Evolutionary conservation across 345 rosid species (phyloP).

Genomic region (Melaleuca alternifolia): DNA sequence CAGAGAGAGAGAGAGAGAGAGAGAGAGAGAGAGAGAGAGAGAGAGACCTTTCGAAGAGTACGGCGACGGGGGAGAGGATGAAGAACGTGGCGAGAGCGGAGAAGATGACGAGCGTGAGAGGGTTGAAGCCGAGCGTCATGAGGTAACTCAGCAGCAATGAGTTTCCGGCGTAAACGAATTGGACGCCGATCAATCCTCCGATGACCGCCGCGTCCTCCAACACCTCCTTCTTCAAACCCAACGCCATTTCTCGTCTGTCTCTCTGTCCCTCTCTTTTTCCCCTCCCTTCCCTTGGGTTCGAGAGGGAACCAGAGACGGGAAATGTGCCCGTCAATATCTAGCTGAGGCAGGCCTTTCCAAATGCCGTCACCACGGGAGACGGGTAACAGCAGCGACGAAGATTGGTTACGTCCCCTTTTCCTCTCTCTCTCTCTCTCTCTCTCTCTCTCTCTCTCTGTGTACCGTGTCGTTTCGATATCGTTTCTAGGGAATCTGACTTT

Average conservation of each 20-base stretch:
- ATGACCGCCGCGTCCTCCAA: constrained; percentile 46
- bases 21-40: not conserved
- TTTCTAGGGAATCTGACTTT: not conserved
- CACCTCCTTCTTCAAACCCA: not conserved
- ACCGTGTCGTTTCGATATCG: not conserved
- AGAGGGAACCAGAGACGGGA: not conserved
- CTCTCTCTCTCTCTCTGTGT: not conserved
- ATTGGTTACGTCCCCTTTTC: not conserved
- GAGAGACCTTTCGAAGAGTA: constrained; percentile 63
- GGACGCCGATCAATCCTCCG: constrained; percentile 60
- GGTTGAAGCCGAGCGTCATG: constrained; percentile 67
- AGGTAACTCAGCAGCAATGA: constrained; percentile 62
- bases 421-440: not conserved
- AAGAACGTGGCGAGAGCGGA: constrained; percentile 61
- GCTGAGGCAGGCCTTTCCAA: not conserved
- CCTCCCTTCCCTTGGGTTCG: not conserved
- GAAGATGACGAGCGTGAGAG: constrained; percentile 66
- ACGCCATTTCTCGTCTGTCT: not conserved
- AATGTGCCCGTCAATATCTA: not conserved
- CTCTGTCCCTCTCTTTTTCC: not conserved
- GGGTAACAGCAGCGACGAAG: not conserved
- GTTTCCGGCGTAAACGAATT: constrained; percentile 69
- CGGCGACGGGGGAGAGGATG: constrained; percentile 62
- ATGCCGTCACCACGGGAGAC: not conserved
- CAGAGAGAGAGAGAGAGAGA: not conserved